A percentile compares a stretch with the other conserved stretches of the same genome.
Conservation (phyloP, 2,329 filamentous ascomycete genomes). For the Fusarium newnesense region DNA sequence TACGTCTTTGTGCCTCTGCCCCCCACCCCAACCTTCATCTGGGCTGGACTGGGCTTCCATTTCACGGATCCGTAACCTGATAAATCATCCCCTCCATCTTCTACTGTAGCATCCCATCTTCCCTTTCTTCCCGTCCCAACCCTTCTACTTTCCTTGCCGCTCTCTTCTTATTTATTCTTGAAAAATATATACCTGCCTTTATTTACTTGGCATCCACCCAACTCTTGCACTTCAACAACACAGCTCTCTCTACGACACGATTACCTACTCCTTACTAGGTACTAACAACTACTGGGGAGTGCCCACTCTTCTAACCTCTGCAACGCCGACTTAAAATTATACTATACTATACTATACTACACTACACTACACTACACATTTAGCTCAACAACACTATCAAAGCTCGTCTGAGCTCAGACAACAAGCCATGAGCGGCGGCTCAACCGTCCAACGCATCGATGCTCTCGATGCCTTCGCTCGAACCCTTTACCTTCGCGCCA, state of each 20-base stretch:
- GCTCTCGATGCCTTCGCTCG: slow-evolving; percentile 65
- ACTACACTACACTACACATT: background rate
- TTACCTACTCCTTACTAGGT: background rate
- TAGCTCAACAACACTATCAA: background rate
- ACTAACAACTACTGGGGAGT: background rate
- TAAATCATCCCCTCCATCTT: slow-evolving; percentile 16
- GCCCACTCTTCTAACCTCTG: background rate
- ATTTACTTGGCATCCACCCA: slow-evolving; percentile 10
- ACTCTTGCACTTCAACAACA: background rate
- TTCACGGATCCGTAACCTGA: slow-evolving; percentile 7
- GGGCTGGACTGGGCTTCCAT: background rate
- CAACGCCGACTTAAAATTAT: background rate
- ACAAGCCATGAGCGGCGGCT: slow-evolving; percentile 47
- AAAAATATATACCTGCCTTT: slow-evolving; percentile 3
- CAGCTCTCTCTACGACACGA: background rate
- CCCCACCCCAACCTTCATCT: slow-evolving; percentile 18
- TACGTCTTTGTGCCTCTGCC: slow-evolving; percentile 19
- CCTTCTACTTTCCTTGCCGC: slow-evolving; percentile 17
- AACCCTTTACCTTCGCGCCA: slow-evolving; percentile 64
- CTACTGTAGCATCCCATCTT: background rate
- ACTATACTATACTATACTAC: background rate
- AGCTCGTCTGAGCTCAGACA: slow-evolving; percentile 27
- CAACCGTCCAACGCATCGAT: slow-evolving; percentile 60
- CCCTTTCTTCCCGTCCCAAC: slow-evolving; percentile 26
- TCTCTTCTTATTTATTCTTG: slow-evolving; percentile 5